Evolutionary conservation across 1,139 yeast genomes (phyloP), one percentile per base, ranked within the genome.

Genomic region (Geotrichum siamense): DNA sequence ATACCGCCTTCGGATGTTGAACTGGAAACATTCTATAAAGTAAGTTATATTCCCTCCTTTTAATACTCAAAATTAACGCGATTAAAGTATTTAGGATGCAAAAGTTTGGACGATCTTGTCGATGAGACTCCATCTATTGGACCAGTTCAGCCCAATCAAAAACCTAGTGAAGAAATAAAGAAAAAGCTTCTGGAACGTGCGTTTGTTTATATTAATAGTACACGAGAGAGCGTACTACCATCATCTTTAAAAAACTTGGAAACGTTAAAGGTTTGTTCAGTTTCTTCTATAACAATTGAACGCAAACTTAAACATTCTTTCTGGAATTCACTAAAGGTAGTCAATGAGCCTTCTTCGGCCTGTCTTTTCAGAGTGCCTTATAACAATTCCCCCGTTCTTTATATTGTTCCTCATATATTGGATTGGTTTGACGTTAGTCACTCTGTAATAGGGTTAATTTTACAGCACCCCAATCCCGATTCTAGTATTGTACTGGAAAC

Each of bases 361-460:
- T 53, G 48, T 23, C 48, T 58, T 42, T 12, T 10, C 29, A 49
- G 55, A 21, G 36, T 35, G 13, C 33, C 21, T 15, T n/a, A 26
- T 9, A 2, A 22, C 30, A 10, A 36, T 35, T 33, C 38, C 22
- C 16, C n/a, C 37, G 25, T 33, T 17, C 44, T 58, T 19, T 51
- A 51, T 33, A 51, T 58, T 17, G 50, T 47, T 5, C 41, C 52
- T 20, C 41, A 45, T 4, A 44, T 44, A 3, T 43, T 61, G 29
- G 67, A 66, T 31, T 67, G 69, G 66, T 65, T 61, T 44, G 69
- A 67, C 43, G 60, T 67, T 8, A 60, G 67, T 19, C 60, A 57
- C 23, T 60, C 68, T 1, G 49, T 67, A 16, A 57, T 64, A 9
- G 58, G 58, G 31, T 43, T 48, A 4, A 44, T 63, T 45, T 64